A percentile compares a stretch with the other conserved stretches of the same genome.
Evolutionary conservation across 2,329 filamentous ascomycete genomes (phyloP).

Genomic region (Botrytis paeoniae): DNA sequence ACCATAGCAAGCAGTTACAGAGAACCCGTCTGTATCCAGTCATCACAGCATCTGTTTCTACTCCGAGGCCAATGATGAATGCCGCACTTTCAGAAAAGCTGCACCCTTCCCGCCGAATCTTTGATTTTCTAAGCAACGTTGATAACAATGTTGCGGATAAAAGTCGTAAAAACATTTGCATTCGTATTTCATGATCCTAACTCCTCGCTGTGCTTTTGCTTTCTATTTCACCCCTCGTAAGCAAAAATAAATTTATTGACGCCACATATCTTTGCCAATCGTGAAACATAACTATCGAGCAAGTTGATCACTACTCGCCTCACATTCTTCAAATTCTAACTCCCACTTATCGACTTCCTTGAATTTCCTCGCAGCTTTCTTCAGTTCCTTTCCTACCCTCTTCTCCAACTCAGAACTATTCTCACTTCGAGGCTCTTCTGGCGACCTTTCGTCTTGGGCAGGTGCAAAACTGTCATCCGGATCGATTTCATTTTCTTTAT

Average conservation of each 20-base stretch:
- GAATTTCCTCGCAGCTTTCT: constrained; percentile 60
- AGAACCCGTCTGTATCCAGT: neutral
- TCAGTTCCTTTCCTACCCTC: constrained; percentile 47
- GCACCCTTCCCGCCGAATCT: neutral
- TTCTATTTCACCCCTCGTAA: neutral
- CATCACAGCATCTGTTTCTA: neutral
- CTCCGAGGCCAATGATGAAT: neutral
- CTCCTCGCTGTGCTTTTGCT: constrained; percentile 1
- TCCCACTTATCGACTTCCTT: constrained; percentile 68
- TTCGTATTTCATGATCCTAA: neutral
- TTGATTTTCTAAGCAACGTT: neutral
- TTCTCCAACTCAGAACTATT: constrained; percentile 41
- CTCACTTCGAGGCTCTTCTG: constrained; percentile 29
- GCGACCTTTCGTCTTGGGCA: constrained; percentile 44
- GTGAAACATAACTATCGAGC: neutral
- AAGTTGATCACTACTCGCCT: constrained; percentile 44
- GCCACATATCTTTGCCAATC: neutral
- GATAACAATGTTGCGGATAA: neutral
- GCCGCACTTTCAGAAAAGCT: neutral
- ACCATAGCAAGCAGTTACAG: neutral
- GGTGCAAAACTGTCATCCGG: constrained; percentile 45
- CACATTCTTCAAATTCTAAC: constrained; percentile 63
- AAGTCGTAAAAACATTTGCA: neutral
- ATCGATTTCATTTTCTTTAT: constrained; percentile 55
- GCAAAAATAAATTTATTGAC: neutral